phyloP scores from a whole-genome alignment of 345 rosid species.

The Pugionium dolabratum region DNA sequence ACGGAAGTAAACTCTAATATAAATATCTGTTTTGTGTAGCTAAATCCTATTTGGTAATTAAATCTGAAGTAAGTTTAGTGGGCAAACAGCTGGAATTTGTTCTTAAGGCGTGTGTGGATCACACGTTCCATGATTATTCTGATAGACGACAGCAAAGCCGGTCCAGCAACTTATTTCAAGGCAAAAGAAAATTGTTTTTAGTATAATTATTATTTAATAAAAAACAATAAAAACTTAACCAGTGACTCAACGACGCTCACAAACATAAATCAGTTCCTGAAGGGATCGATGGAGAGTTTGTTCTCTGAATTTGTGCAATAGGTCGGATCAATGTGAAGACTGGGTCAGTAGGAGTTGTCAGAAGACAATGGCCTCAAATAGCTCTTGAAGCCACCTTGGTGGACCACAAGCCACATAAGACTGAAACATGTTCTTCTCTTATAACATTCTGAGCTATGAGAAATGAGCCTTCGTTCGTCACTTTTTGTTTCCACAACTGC shows the following conservation, averaged over 20 bases:
- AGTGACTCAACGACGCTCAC: constrained; percentile 53
- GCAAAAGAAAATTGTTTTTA: no score
- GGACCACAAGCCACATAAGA: no score
- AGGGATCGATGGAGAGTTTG: constrained; percentile 55
- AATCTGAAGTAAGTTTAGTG: not conserved
- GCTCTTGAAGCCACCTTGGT: no score
- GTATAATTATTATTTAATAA: no score
- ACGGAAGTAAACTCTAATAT: no score
- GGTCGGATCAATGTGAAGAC: constrained; percentile 63
- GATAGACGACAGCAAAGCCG: no score
- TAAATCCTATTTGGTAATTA: constrained; percentile 3
- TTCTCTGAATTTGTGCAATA: constrained; percentile 55
- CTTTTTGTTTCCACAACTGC: no score
- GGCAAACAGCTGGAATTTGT: not conserved
- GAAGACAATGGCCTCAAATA: constrained; percentile 41
- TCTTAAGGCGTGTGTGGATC: constrained; percentile 17
- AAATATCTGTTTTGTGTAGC: not conserved
- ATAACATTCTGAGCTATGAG: no score
- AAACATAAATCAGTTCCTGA: constrained; percentile 47
- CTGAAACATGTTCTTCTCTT: no score
- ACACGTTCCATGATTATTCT: constrained; percentile 19
- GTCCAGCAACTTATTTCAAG: no score
- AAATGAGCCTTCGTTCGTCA: no score
- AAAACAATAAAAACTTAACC: constrained; percentile 31
- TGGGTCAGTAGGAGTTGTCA: constrained; percentile 63